Base-by-base conservation (phyloP, 2,329 filamentous ascomycete species). In the Claviceps sp. region DNA sequence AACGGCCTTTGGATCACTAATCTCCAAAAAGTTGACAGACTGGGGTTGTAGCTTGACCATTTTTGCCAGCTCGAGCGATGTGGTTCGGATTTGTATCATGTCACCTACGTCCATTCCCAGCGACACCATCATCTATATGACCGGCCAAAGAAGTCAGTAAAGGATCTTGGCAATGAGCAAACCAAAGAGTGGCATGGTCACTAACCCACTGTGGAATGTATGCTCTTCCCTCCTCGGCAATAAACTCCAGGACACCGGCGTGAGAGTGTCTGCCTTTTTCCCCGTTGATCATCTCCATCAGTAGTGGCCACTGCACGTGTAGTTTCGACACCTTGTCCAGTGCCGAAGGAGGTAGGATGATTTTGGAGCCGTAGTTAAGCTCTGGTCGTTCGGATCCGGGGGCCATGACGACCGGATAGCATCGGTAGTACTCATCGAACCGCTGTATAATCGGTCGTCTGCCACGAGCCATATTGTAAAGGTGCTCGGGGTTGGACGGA, bases 371-470 rank as follows among this genome's bases (percentile, higher is more conserved):
- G 65, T 93, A 90, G 74, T 97, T 97, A 56, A 95, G 83, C 59
- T 90, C 85, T 50, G 87, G 85, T 59, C 93, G 81, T 62, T 96
- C 90, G 40, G 88, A 81, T 2, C 91, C 90, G 13, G 90, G 89
- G 56, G 95, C 82, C 90, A 98, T 97, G 61, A 85, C 83, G 62
- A 96, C 80, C 44, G 93, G 93, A 64, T 97, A 98, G 74, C 90
- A 96, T 62, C 93, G 85, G 71, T 96, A 97, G 73, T 95, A 97
- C 70, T 98, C 93, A 69, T 98, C 91, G 73, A 98, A 98, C 55
- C 90, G 87, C 61, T 89, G 86, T 50, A 73, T 60, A 70, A 75
- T 62, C 66, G 74, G 68, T 50, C 74, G 69, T 54, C 76, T 73
- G 53, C 70, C 68, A 53, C 66, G 68, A 40, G 72, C 72, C 68